Base-by-base conservation (phyloP, 768 basidiomycete genomes). In the Boletus fagicola region DNA sequence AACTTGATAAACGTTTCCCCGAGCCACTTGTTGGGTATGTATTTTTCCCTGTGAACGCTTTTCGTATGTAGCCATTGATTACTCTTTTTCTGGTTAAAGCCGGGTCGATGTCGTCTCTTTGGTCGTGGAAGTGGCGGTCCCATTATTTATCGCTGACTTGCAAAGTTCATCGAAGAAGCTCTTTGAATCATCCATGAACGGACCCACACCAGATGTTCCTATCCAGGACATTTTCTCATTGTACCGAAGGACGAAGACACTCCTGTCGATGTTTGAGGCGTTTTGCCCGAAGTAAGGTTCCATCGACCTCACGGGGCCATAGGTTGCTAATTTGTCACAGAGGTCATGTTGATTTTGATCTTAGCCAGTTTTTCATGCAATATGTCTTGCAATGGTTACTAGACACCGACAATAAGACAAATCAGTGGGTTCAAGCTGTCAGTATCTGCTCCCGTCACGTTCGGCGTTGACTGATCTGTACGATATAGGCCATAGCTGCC, bases 361-460 rank as follows among this genome's bases (percentile, higher is more conserved):
- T 92, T 30, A 79, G 84, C 5, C 77, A 76, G 5, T 91, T 90
- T 74, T 98, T 98, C 67, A 89, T 92, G 70, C 84, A 88, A 3
- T 93, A 92, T 69, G 91, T 98, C 9, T 80, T 83, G 8, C 84
- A 88, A 61, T 99, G 95, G 96, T 74, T 99, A 26, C 64, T 83
- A n/a, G 87, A 88, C 57, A 97, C 92, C 0, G 90, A 95, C 63
- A 83, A 77, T 56, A 96, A 93, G 77, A 98, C 96, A 9, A 81
- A 82, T 45, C 88, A 94, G 59, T 99, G 97, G 97, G 96, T 98
- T 6, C 83, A 94, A 69, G 87, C 88, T 59, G 92, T 93, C 61
- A 72, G 91, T 81, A 2, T 49, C 42, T 36, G 20, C 33, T 55
- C n/a, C n/a, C n/a, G 1, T 31, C 12, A 52, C 22, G 22, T 44